A percentile compares a stretch with the other conserved stretches of the same genome.
phyloP scores from a whole-genome alignment of 108 stramenopile genomes.

The Cyclostephanos tholiformis region DNA sequence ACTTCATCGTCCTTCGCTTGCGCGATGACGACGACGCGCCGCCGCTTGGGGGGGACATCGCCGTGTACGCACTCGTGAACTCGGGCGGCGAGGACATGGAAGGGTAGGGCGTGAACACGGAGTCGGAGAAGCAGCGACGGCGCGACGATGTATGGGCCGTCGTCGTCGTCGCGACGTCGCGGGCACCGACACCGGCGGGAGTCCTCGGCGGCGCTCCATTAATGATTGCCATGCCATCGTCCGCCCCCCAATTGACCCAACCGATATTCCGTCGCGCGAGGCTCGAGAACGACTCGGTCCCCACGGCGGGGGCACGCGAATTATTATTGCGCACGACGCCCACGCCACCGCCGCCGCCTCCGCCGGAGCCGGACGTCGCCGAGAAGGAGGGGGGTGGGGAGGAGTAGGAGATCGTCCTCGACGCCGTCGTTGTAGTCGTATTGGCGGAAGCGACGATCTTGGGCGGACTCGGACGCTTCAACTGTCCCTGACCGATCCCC shows the following conservation, averaged over 20 bases:
- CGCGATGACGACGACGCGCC: background rate
- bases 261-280: background rate
- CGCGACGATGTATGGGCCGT: background rate
- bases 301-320: background rate
- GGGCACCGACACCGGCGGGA: background rate
- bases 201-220: background rate
- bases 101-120: background rate
- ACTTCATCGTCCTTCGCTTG: conserved; percentile 2
- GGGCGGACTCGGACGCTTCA: too few relatives aligned
- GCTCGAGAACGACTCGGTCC: conserved; percentile 23
- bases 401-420: too few relatives aligned
- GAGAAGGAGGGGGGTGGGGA: conserved; percentile 7
- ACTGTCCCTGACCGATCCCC: too few relatives aligned
- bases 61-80: background rate
- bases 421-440: background rate
- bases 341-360: background rate
- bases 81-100: background rate
- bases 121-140: background rate
- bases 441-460: too few relatives aligned
- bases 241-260: too few relatives aligned
- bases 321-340: too few relatives aligned
- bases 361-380: conserved; percentile 9
- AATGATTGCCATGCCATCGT: too few relatives aligned
- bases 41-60: too few relatives aligned
- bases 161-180: background rate